Percentiles rank a stretch among this genome's conserved stretches.
phyloP scores from a whole-genome alignment of 495 filamentous ascomycete genomes.

The Arthonia radiata region DNA sequence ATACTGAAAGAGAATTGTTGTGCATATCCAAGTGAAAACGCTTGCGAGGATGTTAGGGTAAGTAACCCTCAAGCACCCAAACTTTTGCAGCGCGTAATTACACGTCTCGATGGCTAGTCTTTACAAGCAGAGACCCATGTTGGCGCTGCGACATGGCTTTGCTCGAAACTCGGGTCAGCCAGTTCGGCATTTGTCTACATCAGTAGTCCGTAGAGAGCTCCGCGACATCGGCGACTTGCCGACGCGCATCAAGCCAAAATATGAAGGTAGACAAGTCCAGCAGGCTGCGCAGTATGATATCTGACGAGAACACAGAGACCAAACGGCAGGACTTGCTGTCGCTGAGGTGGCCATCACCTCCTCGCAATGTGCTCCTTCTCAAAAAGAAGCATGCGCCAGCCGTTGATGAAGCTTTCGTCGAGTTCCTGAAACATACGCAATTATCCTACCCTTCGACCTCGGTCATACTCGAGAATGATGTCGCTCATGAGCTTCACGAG shows the following conservation, averaged over 20 bases:
- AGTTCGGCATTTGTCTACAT: too few relatives aligned
- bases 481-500: conserved; percentile 50
- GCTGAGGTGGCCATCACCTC: conserved; percentile 71
- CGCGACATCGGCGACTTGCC: conserved; percentile 25
- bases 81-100: too few relatives aligned
- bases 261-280: conserved; percentile 3
- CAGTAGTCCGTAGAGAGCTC: too few relatives aligned
- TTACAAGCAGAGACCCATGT: too few relatives aligned
- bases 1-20: too few relatives aligned
- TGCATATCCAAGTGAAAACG: too few relatives aligned
- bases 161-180: too few relatives aligned
- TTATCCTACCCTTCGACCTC: conserved; percentile 55
- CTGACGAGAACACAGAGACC: conserved; percentile 19
- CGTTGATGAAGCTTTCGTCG: conserved; percentile 46
- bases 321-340: conserved; percentile 39
- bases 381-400: conserved; percentile 54
- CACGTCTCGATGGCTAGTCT: too few relatives aligned
- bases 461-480: conserved; percentile 57
- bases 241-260: conserved; percentile 25
- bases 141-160: too few relatives aligned
- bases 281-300: background rate
- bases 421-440: conserved; percentile 57
- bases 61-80: too few relatives aligned
- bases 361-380: conserved; percentile 70
- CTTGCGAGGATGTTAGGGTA: too few relatives aligned